A percentile compares a stretch with the other conserved stretches of the same genome.
Evolutionary conservation across 495 filamentous ascomycete species (phyloP).

Genomic region (Achaetomiella virescens): DNA sequence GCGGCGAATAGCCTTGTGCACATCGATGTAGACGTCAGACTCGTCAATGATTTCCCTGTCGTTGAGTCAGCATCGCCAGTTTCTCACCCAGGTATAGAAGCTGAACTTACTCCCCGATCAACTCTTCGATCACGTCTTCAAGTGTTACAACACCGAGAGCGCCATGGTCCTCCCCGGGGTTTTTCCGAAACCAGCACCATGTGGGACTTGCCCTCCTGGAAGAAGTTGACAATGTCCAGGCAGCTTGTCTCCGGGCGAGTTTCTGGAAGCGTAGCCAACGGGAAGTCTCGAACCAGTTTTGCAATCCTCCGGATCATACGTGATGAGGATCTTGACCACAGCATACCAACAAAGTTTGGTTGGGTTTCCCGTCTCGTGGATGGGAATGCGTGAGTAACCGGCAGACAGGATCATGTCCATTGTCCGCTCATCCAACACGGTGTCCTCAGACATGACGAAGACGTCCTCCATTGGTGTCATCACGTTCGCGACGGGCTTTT

Average conservation of each 20-base stretch:
- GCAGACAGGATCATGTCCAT: slow-evolving; percentile 90
- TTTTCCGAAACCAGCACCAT: slow-evolving; percentile 95
- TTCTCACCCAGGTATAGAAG: background rate
- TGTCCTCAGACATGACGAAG: slow-evolving; percentile 89
- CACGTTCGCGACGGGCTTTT: slow-evolving; percentile 86
- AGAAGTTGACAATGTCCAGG: slow-evolving; percentile 97
- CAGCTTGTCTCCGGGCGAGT: slow-evolving; percentile 93
- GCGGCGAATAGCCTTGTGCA: slow-evolving; percentile 91
- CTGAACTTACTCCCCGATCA: slow-evolving; percentile 87
- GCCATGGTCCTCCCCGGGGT: slow-evolving; percentile 79
- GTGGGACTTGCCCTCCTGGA: slow-evolving; percentile 97
- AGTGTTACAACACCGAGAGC: slow-evolving; percentile 90
- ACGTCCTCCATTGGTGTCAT: slow-evolving; percentile 99
- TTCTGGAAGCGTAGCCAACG: slow-evolving; percentile 88
- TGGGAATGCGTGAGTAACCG: slow-evolving; percentile 92
- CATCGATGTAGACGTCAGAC: slow-evolving; percentile 93
- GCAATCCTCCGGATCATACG: slow-evolving; percentile 92
- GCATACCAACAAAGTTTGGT: slow-evolving; percentile 93
- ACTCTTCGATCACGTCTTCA: slow-evolving; percentile 96
- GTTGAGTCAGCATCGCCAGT: slow-evolving; percentile 8
- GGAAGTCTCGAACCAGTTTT: slow-evolving; percentile 80
- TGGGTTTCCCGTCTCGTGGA: slow-evolving; percentile 75
- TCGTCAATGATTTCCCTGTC: slow-evolving; percentile 69
- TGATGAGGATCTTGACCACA: slow-evolving; percentile 98
- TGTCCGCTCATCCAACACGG: slow-evolving; percentile 80